Evolutionary conservation across 148 eudicot genomes (phyloP).

Genomic region (Rhododendron mucronatum): DNA sequence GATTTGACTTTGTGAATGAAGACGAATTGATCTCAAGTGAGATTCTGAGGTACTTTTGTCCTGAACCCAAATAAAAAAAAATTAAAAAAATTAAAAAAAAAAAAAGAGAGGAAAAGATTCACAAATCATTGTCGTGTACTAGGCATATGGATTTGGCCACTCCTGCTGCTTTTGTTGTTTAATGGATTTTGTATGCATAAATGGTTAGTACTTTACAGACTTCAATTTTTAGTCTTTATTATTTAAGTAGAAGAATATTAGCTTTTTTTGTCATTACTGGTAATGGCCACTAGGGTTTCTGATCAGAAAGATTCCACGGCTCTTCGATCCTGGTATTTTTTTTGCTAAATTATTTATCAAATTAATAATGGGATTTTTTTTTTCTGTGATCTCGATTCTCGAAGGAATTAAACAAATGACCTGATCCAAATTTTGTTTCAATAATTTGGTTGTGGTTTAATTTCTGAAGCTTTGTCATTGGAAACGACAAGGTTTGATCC

Average conservation of each 20-base stretch:
- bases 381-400: background rate
- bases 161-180: background rate
- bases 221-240: background rate
- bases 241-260: background rate
- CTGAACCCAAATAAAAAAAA: background rate
- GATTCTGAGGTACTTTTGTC: slow-evolving; percentile 43
- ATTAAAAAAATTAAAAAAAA: background rate
- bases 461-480: background rate
- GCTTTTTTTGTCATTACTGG: background rate
- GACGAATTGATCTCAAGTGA: slow-evolving; percentile 50
- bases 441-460: background rate
- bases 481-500: background rate
- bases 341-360: background rate
- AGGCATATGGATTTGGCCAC: background rate
- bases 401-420: slow-evolving; percentile 6
- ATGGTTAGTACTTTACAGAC: background rate
- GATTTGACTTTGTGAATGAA: slow-evolving; percentile 69
- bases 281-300: background rate
- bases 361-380: background rate
- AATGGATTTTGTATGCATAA: background rate
- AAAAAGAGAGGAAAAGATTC: background rate
- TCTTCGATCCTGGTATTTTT: background rate
- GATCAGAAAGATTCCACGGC: slow-evolving; percentile 1
- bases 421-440: background rate
- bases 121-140: slow-evolving; percentile 12